Evolutionary conservation across 768 basidiomycete species (phyloP), one percentile per base, ranked within the genome.

Genomic region (Auricularia cornea): DNA sequence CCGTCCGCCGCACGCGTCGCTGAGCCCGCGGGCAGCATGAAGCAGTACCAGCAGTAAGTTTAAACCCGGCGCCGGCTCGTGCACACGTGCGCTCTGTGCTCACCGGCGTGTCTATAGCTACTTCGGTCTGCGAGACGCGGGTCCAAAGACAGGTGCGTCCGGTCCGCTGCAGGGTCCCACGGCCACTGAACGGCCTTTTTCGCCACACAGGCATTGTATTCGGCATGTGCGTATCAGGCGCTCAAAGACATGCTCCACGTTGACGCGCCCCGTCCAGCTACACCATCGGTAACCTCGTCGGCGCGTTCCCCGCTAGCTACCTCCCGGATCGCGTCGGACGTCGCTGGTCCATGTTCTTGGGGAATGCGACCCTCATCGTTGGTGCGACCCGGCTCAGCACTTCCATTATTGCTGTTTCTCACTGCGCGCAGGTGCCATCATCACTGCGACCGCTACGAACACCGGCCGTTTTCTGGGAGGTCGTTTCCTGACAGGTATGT

Each of bases 291-390:
- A 28, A 57, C 4, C 28, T 57, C 26, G 30, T 57, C 26, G 54
- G 54, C 30, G 54, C 54, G 11, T 57, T 57, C 54, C 54, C 54
- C 26, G 54, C 54, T 14, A 28, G 26, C 26, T 57, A 57, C 54
- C 30, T 57, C 26, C 54, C 54, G 26, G 54, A 57, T 26, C 26
- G 54, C 26, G 29, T 57, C 20, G 54, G 54, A 57, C 79, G 82
- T 54, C 73, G 82, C 26, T 77, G 78, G 66, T 77, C 79, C 14
- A 82, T 83, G 80, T 79, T 80, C 65, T 72, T 77, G 48, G 81
- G 79, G 11, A 83, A 83, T 65, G 64, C 73, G 10, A 69, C 80
- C 59, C 65, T 83, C 29, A 74, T 81, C 40, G 67, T 80, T 48
- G 83, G 82, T 3, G 16, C 8, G 35, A 38, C 35, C 8, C 10